phyloP scores from a whole-genome alignment of 495 filamentous ascomycete genomes.

The Neurospora sp. region DNA sequence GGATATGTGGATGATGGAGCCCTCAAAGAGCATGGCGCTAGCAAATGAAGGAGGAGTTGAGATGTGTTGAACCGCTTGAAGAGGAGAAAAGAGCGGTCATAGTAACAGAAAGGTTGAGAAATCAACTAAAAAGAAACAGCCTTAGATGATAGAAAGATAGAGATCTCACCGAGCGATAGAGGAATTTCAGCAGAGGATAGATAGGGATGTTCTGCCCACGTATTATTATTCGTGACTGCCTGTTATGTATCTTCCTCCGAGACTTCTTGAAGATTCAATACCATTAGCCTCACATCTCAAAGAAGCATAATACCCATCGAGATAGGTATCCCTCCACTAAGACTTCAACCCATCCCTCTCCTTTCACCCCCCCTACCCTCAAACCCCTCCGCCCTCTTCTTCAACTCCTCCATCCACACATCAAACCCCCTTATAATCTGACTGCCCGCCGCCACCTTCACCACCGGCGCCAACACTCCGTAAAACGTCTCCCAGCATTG shows the following conservation, averaged over 20 bases:
- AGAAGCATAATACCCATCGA: background rate
- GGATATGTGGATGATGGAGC: background rate
- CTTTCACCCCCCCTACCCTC: background rate
- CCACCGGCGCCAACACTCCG: conserved; percentile 20
- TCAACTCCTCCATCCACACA: conserved; percentile 24
- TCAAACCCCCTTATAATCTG: conserved; percentile 21
- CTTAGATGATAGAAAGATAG: background rate
- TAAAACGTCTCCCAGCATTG: conserved; percentile 33
- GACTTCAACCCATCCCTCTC: background rate
- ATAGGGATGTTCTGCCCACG: background rate
- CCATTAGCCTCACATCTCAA: background rate
- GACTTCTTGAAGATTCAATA: background rate
- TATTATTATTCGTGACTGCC: background rate
- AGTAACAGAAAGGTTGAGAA: background rate
- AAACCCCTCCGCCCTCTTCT: conserved; percentile 17
- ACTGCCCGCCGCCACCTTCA: conserved; percentile 7
- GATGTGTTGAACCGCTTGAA: background rate
- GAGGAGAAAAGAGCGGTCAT: background rate
- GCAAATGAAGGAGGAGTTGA: background rate
- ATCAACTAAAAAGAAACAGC: background rate
- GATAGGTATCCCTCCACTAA: background rate
- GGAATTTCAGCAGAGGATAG: background rate
- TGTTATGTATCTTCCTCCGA: background rate
- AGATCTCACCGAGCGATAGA: background rate
- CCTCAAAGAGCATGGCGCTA: background rate